Evolutionary conservation across 1,284 basidiomycete species (phyloP).

Genomic region (Neonothopanus nambi): DNA sequence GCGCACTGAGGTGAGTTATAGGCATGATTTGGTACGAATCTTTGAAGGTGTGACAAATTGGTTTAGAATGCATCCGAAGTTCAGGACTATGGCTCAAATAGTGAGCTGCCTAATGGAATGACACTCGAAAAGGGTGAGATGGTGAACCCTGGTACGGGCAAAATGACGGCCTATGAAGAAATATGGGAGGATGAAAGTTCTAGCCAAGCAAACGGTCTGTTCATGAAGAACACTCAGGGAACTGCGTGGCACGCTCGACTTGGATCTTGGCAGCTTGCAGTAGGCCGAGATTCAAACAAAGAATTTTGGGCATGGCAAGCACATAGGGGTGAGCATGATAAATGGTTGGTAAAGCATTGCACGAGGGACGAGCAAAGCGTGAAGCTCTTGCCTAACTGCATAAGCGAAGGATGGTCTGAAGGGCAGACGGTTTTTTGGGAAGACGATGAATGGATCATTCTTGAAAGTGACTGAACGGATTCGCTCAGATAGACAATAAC

Average conservation of each 20-base stretch:
- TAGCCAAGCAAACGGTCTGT: background rate
- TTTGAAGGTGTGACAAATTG: background rate
- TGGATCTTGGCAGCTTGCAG: conserved; percentile 12
- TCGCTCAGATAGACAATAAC: background rate
- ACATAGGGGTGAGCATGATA: background rate
- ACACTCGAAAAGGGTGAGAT: conserved; percentile 35
- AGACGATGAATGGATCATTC: conserved; percentile 4
- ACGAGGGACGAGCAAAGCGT: background rate
- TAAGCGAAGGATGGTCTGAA: background rate
- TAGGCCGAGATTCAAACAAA: conserved; percentile 1
- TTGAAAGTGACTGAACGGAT: conserved; percentile 1
- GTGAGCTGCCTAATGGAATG: conserved; percentile 25
- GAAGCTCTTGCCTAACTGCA: background rate
- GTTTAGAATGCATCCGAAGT: conserved; percentile 17
- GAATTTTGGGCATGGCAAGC: conserved; percentile 15
- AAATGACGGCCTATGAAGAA: conserved; percentile 31
- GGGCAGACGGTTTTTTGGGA: conserved; percentile 2
- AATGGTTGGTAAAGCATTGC: conserved; percentile 1
- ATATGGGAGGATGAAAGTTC: conserved; percentile 30
- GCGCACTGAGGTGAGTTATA: conserved; percentile 21
- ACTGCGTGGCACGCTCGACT: conserved; percentile 12
- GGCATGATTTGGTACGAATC: conserved; percentile 15
- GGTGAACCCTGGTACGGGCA: conserved; percentile 32
- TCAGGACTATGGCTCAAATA: conserved; percentile 30
- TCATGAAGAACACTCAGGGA: background rate